Evolutionary conservation across 352 stramenopile genomes (phyloP).

Genomic region (Phytophthora crassamura): DNA sequence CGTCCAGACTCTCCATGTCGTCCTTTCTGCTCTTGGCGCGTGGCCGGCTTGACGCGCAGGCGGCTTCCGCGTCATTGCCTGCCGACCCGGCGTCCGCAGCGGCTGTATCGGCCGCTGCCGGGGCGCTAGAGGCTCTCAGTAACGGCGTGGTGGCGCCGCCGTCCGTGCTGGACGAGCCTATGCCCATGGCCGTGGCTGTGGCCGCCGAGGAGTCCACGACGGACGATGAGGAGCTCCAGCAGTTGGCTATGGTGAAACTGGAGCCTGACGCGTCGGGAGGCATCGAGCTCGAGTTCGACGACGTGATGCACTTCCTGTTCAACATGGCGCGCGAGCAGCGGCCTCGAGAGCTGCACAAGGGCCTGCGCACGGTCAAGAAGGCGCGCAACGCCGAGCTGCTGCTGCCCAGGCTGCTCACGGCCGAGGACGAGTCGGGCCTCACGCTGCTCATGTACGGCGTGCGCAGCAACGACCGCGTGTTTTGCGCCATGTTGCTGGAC

Average conservation of each 20-base stretch:
- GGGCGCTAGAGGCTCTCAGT: constrained; percentile 40
- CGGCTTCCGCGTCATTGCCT: constrained; percentile 4
- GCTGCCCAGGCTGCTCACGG: constrained; percentile 56
- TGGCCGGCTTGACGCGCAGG: constrained; percentile 31
- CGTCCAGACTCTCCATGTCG: constrained; percentile 30
- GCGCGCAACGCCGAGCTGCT: constrained; percentile 54
- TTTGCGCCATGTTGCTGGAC: constrained; percentile 71
- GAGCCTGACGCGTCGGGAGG: constrained; percentile 45
- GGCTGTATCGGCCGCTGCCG: constrained; percentile 20
- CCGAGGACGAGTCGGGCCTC: constrained; percentile 82
- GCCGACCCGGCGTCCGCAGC: constrained; percentile 14
- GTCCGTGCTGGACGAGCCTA: constrained; percentile 31
- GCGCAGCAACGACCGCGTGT: constrained; percentile 58
- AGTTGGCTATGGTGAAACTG: constrained; percentile 66
- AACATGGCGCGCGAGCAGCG: constrained; percentile 64
- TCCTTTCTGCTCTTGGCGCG: constrained; percentile 47
- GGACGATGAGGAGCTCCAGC: constrained; percentile 80
- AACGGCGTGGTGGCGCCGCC: constrained; percentile 18
- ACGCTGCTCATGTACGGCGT: constrained; percentile 87
- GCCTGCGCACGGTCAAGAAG: constrained; percentile 65
- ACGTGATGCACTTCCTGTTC: constrained; percentile 67
- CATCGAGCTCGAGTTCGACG: constrained; percentile 67
- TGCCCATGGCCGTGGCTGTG: constrained; percentile 41
- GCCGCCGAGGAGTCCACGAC: constrained; percentile 75
- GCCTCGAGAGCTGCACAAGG: constrained; percentile 55